Evolutionary conservation across 169 alveolate species (phyloP).

Genomic region (Plasmodium vivax): DNA sequence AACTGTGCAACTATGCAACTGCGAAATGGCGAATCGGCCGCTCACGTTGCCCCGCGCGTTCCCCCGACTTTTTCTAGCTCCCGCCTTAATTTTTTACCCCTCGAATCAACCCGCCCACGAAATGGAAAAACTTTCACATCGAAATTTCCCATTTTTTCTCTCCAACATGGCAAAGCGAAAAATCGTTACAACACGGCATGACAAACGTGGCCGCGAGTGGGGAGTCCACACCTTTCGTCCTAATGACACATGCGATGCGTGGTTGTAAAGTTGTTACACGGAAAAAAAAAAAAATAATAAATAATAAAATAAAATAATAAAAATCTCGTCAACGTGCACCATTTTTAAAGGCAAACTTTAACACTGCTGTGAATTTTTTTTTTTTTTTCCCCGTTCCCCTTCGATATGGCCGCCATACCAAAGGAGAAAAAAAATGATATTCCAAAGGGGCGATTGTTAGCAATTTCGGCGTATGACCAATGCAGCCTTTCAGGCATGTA

Average conservation of each 20-base stretch:
- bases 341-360: neutral
- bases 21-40: neutral
- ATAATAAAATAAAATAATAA: neutral
- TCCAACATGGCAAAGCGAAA: neutral
- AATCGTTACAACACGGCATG: neutral
- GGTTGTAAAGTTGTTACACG: neutral
- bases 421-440: conserved; percentile 5
- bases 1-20: neutral
- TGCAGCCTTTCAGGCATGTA: neutral
- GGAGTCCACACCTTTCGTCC: neutral
- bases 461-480: neutral
- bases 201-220: neutral
- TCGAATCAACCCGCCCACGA: neutral
- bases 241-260: neutral
- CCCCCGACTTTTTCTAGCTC: neutral
- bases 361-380: too few relatives aligned
- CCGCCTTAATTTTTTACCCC: neutral
- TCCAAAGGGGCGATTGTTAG: neutral
- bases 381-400: neutral
- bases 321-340: neutral
- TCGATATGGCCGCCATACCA: conserved; percentile 2
- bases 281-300: neutral
- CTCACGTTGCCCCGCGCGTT: neutral
- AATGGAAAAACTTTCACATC: neutral
- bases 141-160: neutral